Evolutionary conservation across 148 eudicot species (phyloP).

Genomic region (Amaranthus cruentus): DNA sequence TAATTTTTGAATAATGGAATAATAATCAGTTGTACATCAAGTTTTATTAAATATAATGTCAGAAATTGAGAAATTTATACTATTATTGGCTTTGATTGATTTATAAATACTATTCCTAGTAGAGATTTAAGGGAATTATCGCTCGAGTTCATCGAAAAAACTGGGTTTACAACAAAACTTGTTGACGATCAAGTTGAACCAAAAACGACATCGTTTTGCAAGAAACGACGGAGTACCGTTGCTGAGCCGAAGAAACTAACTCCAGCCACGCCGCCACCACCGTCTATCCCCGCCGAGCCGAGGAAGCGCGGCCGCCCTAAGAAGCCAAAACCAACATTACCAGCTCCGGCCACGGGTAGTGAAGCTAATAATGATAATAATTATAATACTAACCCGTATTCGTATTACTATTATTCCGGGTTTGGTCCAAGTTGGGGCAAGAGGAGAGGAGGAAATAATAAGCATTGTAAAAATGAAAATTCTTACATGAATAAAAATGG

Average conservation of each 20-base stretch:
- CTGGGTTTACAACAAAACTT: not conserved
- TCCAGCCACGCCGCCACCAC: not conserved
- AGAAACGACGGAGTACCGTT: no score
- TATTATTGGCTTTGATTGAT: not conserved
- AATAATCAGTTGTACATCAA: no score
- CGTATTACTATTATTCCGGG: no score
- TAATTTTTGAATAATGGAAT: no score
- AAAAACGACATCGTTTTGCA: no score
- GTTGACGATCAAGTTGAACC: no score
- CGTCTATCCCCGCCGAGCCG: not conserved
- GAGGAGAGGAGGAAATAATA: not conserved
- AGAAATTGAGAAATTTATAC: not conserved
- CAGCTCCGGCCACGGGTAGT: not conserved
- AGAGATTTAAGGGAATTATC: not conserved
- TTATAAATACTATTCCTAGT: not conserved
- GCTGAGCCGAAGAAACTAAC: not conserved
- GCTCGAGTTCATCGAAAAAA: not conserved
- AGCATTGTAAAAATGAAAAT: not conserved
- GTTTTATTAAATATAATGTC: no score
- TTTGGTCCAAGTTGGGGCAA: not conserved
- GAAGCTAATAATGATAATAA: not conserved
- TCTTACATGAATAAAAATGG: no score
- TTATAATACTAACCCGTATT: no score
- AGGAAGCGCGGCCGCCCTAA: not conserved
- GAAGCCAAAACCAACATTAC: not conserved